Evolutionary conservation across 805 yeast genomes (phyloP).

Genomic region (Ogataea methanolica): DNA sequence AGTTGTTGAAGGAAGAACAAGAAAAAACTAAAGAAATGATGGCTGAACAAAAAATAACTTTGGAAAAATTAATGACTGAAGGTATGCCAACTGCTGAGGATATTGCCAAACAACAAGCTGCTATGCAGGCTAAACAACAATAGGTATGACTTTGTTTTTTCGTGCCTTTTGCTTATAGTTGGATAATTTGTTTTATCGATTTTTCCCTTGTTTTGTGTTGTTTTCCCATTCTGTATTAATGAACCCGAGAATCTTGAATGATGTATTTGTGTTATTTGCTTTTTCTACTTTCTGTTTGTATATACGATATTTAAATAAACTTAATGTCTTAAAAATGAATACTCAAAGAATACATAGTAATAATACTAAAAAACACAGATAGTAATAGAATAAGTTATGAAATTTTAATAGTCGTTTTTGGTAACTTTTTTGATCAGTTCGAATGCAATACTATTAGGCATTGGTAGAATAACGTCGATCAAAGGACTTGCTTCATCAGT

Average conservation of each 20-base stretch:
- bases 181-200: not conserved
- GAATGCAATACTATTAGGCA: constrained; percentile 39
- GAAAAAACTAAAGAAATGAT: constrained; percentile 73
- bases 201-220: not conserved
- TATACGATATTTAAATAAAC: not conserved
- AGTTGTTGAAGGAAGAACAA: constrained; percentile 81
- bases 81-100: constrained; percentile 78
- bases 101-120: constrained; percentile 34
- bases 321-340: not conserved
- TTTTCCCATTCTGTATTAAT: not conserved
- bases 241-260: not conserved
- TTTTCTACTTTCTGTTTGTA: not conserved
- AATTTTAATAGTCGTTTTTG: not conserved
- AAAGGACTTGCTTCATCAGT: constrained; percentile 23
- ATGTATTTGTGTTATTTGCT: not conserved
- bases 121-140: constrained; percentile 12
- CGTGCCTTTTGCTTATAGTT: not conserved
- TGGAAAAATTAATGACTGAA: constrained; percentile 81
- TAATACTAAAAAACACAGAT: not conserved
- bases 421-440: constrained; percentile 37
- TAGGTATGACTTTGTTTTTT: not conserved
- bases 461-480: constrained; percentile 38
- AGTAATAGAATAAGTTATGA: not conserved
- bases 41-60: constrained; percentile 77
- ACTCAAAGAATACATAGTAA: not conserved